These are phyloP conservation scores for Clonostachys sp. DNA, from an alignment of 2,329 filamentous ascomycete species.

Conservation along the genomic window DNA sequence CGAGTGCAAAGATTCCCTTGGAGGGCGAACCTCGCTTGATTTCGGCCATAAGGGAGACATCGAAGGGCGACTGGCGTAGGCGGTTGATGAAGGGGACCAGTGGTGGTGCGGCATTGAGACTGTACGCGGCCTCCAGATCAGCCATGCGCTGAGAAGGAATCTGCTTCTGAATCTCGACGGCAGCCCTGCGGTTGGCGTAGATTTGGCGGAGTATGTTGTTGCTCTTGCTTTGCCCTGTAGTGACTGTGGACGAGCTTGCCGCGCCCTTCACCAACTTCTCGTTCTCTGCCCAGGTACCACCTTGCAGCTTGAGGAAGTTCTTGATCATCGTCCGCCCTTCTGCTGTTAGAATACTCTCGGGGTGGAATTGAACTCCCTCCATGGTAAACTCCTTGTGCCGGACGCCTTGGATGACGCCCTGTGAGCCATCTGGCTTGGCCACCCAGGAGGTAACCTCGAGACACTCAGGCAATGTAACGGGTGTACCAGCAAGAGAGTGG, in stretches of 20 bases:
- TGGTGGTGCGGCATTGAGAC: conserved; percentile 79
- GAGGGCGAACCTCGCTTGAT: conserved; percentile 96
- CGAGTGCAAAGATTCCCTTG: conserved; percentile 87
- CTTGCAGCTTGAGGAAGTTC: conserved; percentile 85
- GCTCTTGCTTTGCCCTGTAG: conserved; percentile 16
- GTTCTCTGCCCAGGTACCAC: conserved; percentile 89
- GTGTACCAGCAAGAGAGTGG: conserved; percentile 91
- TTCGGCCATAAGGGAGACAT: conserved; percentile 93
- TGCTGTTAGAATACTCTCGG: conserved; percentile 91
- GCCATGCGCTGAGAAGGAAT: conserved; percentile 79
- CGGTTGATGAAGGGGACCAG: conserved; percentile 76
- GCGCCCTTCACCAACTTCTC: conserved; percentile 43
- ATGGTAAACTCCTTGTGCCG: conserved; percentile 86
- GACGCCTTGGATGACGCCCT: conserved; percentile 93
- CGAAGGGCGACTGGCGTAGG: conserved; percentile 75
- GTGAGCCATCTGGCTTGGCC: conserved; percentile 67
- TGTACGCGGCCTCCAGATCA: conserved; percentile 83
- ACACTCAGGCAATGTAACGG: conserved; percentile 77
- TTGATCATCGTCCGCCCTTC: conserved; percentile 84
- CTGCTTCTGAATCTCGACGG: conserved; percentile 75
- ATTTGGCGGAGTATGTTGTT: conserved; percentile 88
- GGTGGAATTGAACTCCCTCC: conserved; percentile 98
- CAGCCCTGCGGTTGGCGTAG: conserved; percentile 73
- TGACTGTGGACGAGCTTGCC: conserved; percentile 16
- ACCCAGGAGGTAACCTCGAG: conserved; percentile 93